Percentiles rank a stretch among this genome's conserved stretches.
These are phyloP conservation scores for Craspedostauros australis DNA, from an alignment of 108 stramenopile species.

Conservation along the genomic window DNA sequence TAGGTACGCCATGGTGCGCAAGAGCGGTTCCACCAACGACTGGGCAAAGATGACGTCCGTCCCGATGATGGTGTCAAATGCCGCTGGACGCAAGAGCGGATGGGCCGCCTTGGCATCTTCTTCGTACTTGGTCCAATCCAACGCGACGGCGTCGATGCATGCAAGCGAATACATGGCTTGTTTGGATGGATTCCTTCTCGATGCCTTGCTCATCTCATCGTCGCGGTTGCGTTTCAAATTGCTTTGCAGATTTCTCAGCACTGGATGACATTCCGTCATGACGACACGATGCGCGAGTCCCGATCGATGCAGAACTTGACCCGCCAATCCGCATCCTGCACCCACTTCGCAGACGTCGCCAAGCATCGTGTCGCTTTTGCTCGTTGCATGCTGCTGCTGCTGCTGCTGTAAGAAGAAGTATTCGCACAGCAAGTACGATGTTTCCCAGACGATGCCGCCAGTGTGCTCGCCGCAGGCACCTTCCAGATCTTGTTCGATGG, in stretches of 20 bases:
- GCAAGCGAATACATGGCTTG: neutral
- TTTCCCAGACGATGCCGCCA: slow-evolving; percentile 80
- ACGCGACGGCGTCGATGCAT: slow-evolving; percentile 15
- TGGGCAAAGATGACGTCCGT: slow-evolving; percentile 74
- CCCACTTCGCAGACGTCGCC: no score
- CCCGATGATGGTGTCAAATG: slow-evolving; percentile 72
- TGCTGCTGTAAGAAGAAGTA: no score
- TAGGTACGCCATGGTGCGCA: slow-evolving; percentile 44
- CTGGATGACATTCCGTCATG: slow-evolving; percentile 56
- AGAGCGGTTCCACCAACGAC: slow-evolving; percentile 45
- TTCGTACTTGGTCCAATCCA: slow-evolving; percentile 52
- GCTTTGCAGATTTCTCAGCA: slow-evolving; percentile 35
- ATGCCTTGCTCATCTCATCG: neutral
- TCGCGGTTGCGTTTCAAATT: slow-evolving; percentile 26
- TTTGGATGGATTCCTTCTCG: neutral
- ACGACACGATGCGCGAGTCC: slow-evolving; percentile 31
- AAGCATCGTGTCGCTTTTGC: no score
- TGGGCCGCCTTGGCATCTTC: slow-evolving; percentile 36
- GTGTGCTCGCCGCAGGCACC: slow-evolving; percentile 48
- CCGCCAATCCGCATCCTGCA: slow-evolving; percentile 61
- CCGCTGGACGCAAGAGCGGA: no score
- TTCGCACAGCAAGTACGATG: slow-evolving; percentile 45
- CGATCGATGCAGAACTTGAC: slow-evolving; percentile 32
- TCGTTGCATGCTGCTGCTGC: no score
- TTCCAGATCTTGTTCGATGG: slow-evolving; percentile 43